Base-by-base conservation (phyloP, 2,329 filamentous ascomycete genomes). In the Chaetomiaceae sp. region DNA sequence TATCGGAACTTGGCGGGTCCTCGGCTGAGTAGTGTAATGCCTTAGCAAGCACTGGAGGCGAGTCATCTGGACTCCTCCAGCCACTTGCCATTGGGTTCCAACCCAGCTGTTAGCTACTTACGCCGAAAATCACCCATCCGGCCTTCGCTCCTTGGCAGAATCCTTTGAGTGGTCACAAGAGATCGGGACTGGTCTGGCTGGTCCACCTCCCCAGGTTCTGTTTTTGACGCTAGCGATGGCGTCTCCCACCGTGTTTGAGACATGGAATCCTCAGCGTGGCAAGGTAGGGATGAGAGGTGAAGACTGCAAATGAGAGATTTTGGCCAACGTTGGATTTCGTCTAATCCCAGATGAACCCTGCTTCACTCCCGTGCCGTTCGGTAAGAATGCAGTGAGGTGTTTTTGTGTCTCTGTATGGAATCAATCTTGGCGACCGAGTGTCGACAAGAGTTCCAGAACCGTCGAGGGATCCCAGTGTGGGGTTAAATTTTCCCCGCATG, bases 21-120 rank as follows among this genome's bases (percentile, higher is more conserved):
- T 50, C 41, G 50, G 44, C 50, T 41, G 40, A 34, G 33, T 27
- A 37, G 27, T 44, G 48, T 41, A 47, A 51, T 49, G 23, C 42
- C 48, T 54, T 50, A 52, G 48, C 48, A 54, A 54, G 54, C 46
- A 42, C 16, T 37, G 16, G 20, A 21, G 33, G 27, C 45, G 44
- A 50, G 49, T 51, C 50, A 50, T 51, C 48, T 27, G 42, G 39
- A 16, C 23, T 46, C 27, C 31, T 23, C 25, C n/a, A n/a, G 34
- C 17, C 40, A 7, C 14, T 25, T 43, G 44, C 27, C 44, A 31
- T 43, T 39, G 48, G 31, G 35, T 23, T 34, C 48, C 48, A 44
- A 17, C 31, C 33, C 41, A 5, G 27, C 27, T n/a, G 13, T 40
- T 43, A 43, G 33, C 12, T 16, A 16, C 16, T 7, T 33, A n/a